Base-by-base conservation (phyloP, 1,284 basidiomycete genomes). In the Ceratobasidium sp. region DNA sequence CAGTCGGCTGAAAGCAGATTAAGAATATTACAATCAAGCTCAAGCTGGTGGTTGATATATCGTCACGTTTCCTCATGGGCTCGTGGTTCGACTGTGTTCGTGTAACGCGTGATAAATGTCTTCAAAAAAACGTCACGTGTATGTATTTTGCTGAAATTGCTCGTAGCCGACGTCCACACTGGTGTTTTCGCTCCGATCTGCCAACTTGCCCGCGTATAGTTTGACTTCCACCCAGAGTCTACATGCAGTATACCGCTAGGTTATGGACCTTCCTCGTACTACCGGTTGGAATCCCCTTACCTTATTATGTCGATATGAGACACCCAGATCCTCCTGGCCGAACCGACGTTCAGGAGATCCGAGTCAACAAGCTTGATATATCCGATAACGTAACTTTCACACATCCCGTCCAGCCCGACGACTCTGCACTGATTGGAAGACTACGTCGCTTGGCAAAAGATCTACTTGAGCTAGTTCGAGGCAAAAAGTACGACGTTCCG, bases 381-480 rank as follows among this genome's bases (percentile, higher is more conserved):
- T 58, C 61, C 3, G 42, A 58, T 28, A 7, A n/a, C 23, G 23
- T 40, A n/a, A 1, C 46, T 9, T 1, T n/a, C 39, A 46, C 46
- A 18, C 73, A 51, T 44, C 51, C 33, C 12, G 53, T 40, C 15
- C 73, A 77, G 53, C 51, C 63, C 46, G 63, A 77, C 53, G 61
- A 66, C 39, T 76, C 91, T 1, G 83, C 88, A 42, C 89, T 94
- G 77, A 87, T 94, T 81, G 82, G 85, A 0, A 84, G 87, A 49
- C 88, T 94, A n/a, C n/a, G 87, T 71, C 82, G 81, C 0, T 82
- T 93, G 7, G 88, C 91, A 33, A 3, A 86, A 87, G 69, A 88
- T 71, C 87, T 86, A 0, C 88, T 89, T 1, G 93, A 91, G 83
- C 86, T 94, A 58, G 88, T 94, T 66, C 88, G 87, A 58, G 90